Conservation (phyloP, 192 early-diverging fungal species). For the Podila minutissima region DNA sequence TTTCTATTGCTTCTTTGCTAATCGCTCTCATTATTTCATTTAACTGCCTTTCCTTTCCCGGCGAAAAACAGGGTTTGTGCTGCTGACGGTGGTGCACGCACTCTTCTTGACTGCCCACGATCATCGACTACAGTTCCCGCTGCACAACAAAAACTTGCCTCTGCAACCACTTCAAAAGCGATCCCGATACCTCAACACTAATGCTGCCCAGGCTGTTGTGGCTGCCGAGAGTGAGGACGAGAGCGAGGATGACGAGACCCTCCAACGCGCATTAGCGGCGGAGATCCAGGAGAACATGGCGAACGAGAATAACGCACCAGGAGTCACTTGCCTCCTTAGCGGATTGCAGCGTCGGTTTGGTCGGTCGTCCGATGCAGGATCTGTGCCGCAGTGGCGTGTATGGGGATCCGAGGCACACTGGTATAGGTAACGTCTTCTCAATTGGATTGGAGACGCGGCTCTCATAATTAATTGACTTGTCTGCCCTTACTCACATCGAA, state of each 20-base stretch:
- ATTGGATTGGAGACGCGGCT: not conserved
- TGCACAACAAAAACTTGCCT: constrained; percentile 32
- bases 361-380: constrained; percentile 18
- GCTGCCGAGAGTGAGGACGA: constrained; percentile 44
- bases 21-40: not conserved
- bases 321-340: constrained; percentile 8
- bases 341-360: constrained; percentile 29
- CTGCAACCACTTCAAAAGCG: constrained; percentile 40
- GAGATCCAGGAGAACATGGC: constrained; percentile 29
- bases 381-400: constrained; percentile 44
- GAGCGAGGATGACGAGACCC: constrained; percentile 37
- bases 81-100: constrained; percentile 24
- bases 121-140: constrained; percentile 32
- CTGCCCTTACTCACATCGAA: too few species aligned
- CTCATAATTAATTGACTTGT: too few species aligned
- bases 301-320: constrained; percentile 7
- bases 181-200: constrained; percentile 36
- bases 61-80: constrained; percentile 14
- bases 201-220: constrained; percentile 4
- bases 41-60: not conserved
- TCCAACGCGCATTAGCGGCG: constrained; percentile 13
- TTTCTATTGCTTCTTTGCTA: not conserved
- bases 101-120: constrained; percentile 41
- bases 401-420: constrained; percentile 50
- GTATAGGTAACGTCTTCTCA: constrained; percentile 29